Evolutionary conservation across 1,139 yeast species (phyloP).

Genomic region (Suhomyces bolitotheri): DNA sequence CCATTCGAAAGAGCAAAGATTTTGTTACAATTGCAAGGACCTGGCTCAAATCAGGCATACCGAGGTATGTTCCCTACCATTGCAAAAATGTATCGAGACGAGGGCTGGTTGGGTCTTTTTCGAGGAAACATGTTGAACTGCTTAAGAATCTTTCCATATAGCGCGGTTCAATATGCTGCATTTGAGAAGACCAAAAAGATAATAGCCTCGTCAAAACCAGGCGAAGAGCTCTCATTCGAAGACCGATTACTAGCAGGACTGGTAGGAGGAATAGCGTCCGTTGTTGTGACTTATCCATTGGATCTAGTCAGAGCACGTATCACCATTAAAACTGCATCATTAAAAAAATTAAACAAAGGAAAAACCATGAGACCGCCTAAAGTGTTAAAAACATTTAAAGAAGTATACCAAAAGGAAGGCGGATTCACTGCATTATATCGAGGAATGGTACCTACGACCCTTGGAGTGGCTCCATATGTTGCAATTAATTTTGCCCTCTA

Average conservation of each 20-base stretch:
- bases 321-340: conserved; percentile 83
- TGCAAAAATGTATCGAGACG: conserved; percentile 77
- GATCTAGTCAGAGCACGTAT: conserved; percentile 89
- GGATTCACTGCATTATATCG: conserved; percentile 76
- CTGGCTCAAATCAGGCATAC: conserved; percentile 60
- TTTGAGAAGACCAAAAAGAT: conserved; percentile 68
- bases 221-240: conserved; percentile 30
- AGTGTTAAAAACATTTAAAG: conserved; percentile 55
- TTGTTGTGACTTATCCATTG: conserved; percentile 83
- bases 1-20: conserved; percentile 96
- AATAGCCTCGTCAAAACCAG: conserved; percentile 34
- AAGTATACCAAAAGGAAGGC: conserved; percentile 76
- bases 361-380: conserved; percentile 62
- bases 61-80: conserved; percentile 78
- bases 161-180: conserved; percentile 91
- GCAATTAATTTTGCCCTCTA: conserved; percentile 90
- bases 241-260: conserved; percentile 79
- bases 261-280: conserved; percentile 78
- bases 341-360: conserved; percentile 51
- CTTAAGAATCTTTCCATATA: conserved; percentile 85
- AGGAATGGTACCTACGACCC: conserved; percentile 83
- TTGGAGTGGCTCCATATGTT: conserved; percentile 96
- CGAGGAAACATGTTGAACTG: conserved; percentile 92
- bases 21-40: conserved; percentile 84
- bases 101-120: conserved; percentile 85